Evolutionary conservation across 169 alveolate genomes (phyloP), one percentile per base, ranked within the genome.

Genomic region (Plasmodium gonderi): DNA sequence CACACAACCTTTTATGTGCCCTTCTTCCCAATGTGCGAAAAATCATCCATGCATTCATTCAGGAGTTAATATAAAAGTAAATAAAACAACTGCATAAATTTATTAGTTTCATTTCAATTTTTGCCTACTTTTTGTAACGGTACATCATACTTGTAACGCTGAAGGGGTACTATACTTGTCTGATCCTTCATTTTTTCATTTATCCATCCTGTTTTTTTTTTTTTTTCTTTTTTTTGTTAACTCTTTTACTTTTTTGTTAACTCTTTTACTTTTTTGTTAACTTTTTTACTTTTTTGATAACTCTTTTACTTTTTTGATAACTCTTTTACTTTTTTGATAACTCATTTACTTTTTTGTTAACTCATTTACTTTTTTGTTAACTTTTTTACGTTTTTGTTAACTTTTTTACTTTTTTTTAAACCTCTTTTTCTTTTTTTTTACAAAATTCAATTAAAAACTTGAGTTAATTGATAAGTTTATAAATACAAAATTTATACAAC

Each of bases 21-120:
- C n/a, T n/a, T n/a, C n/a, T n/a, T n/a, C n/a, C n/a, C n/a, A n/a
- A n/a, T n/a, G n/a, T n/a, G n/a, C n/a, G n/a, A n/a, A n/a, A n/a
- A n/a, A n/a, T n/a, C n/a, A n/a, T n/a, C n/a, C n/a, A n/a, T n/a
- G 72, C 72, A 8, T 54, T 33, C 72, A 54, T 54, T 54, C 72
- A 54, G 33, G 17, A 33, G 72, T 20, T 11, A 54, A 54, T 26
- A 54, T 54, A 54, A 54, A 54, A 54, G 8, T 17, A 17, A 33
- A 54, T 11, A 33, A 54, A 20, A 33, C 72, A 54, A 20, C 72
- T 54, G 72, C 72, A 33, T 54, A 54, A 54, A 26, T 49, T 49
- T 49, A 49, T 26, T 49, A 26, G 67, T 26, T n/a, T 26, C 12
- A 49, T 17, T 6, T 49, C 67, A 6, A 17, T n/a, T 26, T 49